These are phyloP conservation scores for Canavalia gladiata DNA, from an alignment of 306 rosid species.

Conservation along the genomic window DNA sequence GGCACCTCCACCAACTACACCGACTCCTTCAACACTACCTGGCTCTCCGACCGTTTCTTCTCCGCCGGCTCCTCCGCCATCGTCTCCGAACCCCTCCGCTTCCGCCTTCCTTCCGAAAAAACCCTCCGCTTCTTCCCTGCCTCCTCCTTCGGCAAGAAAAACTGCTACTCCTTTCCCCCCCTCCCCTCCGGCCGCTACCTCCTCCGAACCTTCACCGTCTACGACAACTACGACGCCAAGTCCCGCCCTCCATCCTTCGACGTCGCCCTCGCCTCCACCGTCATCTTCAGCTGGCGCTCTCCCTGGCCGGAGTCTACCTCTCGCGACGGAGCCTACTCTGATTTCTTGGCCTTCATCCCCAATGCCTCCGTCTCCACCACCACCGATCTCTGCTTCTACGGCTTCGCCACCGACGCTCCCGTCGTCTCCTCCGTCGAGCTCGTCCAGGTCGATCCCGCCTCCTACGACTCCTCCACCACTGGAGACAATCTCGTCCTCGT, in stretches of 20 bases:
- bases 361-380: conserved; percentile 53
- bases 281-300: conserved; percentile 91
- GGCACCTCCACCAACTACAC: conserved; percentile 69
- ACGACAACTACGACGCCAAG: conserved; percentile 92
- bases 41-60: conserved; percentile 89
- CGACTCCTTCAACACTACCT: conserved; percentile 68
- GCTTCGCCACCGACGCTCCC: conserved; percentile 92
- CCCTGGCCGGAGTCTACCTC: conserved; percentile 79
- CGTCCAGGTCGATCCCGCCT: conserved; percentile 69
- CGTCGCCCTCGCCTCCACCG: conserved; percentile 72
- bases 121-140: conserved; percentile 85
- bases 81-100: conserved; percentile 88
- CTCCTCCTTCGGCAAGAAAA: conserved; percentile 81
- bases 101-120: conserved; percentile 73
- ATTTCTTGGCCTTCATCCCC: conserved; percentile 66
- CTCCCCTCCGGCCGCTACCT: conserved; percentile 76
- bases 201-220: conserved; percentile 85
- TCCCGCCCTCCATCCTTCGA: conserved; percentile 91
- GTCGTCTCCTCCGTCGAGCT: conserved; percentile 77
- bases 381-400: conserved; percentile 84
- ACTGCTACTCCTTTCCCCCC: conserved; percentile 80
- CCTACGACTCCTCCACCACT: conserved; percentile 58
- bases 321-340: conserved; percentile 83
- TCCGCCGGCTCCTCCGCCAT: conserved; percentile 67
- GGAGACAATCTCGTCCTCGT: conserved; percentile 60